phyloP scores from a whole-genome alignment of 179 eudicot species.

The Silene vulgaris region DNA sequence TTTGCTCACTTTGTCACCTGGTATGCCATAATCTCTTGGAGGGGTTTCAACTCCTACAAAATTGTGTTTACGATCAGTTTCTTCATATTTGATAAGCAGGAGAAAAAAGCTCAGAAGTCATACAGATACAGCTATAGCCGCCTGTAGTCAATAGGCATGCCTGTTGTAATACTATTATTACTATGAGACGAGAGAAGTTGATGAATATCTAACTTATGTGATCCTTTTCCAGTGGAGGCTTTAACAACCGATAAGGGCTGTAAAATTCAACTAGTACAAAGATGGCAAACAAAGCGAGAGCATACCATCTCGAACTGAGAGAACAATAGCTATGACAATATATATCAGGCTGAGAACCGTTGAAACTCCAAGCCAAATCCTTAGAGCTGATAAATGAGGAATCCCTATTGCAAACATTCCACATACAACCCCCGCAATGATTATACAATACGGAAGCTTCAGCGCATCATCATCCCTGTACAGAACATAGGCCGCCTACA shows the following conservation, averaged over 20 bases:
- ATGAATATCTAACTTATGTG: too few relatives aligned
- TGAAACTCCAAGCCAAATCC: slow-evolving; percentile 82
- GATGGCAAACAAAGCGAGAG: slow-evolving; percentile 7
- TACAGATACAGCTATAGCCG: too few relatives aligned
- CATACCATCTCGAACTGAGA: slow-evolving; percentile 71
- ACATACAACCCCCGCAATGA: slow-evolving; percentile 68
- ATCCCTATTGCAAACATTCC: slow-evolving; percentile 71
- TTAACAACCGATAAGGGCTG: too few relatives aligned
- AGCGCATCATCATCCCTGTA: slow-evolving; percentile 48
- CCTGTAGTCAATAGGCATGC: too few relatives aligned
- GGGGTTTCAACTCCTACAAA: slow-evolving; percentile 48
- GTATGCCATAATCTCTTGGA: slow-evolving; percentile 52
- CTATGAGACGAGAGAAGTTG: too few relatives aligned
- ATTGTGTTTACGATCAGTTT: slow-evolving; percentile 12
- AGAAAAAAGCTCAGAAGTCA: too few relatives aligned
- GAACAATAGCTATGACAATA: slow-evolving; percentile 53
- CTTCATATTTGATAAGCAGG: too few relatives aligned
- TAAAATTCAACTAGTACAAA: background rate
- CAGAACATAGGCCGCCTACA: slow-evolving; percentile 71
- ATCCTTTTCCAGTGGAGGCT: too few relatives aligned
- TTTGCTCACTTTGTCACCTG: slow-evolving; percentile 34
- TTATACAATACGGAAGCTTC: slow-evolving; percentile 84
- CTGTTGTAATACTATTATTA: too few relatives aligned
- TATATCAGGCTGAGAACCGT: slow-evolving; percentile 69
- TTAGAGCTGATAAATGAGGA: slow-evolving; percentile 79